Percentiles rank a stretch among this genome's conserved stretches.
These are phyloP conservation scores for Amborella trichopoda DNA, from an alignment of 164 flowering plant species.

Conservation along the genomic window DNA sequence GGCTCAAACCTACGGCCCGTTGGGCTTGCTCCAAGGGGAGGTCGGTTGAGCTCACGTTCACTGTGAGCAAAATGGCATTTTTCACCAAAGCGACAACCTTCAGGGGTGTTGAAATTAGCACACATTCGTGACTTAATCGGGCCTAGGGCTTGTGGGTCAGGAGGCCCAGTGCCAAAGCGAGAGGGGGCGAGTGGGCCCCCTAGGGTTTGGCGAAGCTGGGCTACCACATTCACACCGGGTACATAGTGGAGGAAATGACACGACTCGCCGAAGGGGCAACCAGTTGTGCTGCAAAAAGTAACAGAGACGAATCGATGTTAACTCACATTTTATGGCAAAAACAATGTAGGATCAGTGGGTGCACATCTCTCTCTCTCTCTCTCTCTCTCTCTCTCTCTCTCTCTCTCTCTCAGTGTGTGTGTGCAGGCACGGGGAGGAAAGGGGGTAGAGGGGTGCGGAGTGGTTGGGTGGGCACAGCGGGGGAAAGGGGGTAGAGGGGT, in stretches of 20 bases:
- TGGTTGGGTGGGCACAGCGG: too few species aligned
- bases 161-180: neutral
- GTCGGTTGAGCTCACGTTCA: slow-evolving; percentile 65
- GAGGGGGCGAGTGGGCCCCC: slow-evolving; percentile 3
- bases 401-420: too few species aligned
- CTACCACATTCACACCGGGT: slow-evolving; percentile 64
- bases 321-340: neutral
- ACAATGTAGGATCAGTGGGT: neutral
- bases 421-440: too few species aligned
- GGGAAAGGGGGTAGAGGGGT: too few species aligned
- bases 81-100: slow-evolving; percentile 92
- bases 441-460: too few species aligned
- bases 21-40: slow-evolving; percentile 23
- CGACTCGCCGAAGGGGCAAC: slow-evolving; percentile 86
- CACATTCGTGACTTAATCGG: slow-evolving; percentile 53
- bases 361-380: too few species aligned
- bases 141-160: slow-evolving; percentile 27
- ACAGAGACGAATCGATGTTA: neutral
- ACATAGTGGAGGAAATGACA: slow-evolving; percentile 80
- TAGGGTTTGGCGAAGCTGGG: slow-evolving; percentile 52
- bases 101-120: slow-evolving; percentile 54
- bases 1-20: slow-evolving; percentile 27
- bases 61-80: slow-evolving; percentile 85
- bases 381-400: too few species aligned
- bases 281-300: slow-evolving; percentile 43